phyloP scores from a whole-genome alignment of 345 rosid species.

The Lepidium africanum region DNA sequence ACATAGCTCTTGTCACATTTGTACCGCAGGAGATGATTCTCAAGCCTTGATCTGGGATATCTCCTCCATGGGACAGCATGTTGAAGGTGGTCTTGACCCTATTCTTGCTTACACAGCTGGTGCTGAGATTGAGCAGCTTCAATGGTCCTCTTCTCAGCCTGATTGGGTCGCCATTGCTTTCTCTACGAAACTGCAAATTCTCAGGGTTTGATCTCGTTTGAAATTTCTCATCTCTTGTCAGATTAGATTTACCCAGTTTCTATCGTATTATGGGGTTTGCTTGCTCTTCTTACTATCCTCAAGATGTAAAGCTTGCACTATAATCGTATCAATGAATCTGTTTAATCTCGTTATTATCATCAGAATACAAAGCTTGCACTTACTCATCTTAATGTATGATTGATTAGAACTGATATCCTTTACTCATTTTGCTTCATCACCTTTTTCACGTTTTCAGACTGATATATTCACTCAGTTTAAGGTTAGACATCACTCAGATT shows the following conservation, averaged over 20 bases:
- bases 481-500: neutral
- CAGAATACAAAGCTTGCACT: conserved; percentile 2
- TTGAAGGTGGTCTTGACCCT: conserved; percentile 92
- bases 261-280: neutral
- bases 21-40: conserved; percentile 94
- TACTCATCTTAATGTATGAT: neutral
- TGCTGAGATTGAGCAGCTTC: conserved; percentile 93
- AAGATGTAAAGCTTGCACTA: conserved; percentile 19
- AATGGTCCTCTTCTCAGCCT: conserved; percentile 97
- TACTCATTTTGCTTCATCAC: neutral
- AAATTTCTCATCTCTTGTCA: neutral
- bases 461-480: neutral
- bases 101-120: conserved; percentile 94
- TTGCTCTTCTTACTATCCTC: conserved; percentile 9
- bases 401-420: conserved; percentile 1
- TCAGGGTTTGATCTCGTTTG: conserved; percentile 55
- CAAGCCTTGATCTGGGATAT: conserved; percentile 98
- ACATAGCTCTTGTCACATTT: conserved; percentile 88
- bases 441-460: neutral
- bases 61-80: conserved; percentile 91
- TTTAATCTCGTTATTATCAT: neutral
- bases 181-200: conserved; percentile 90
- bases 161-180: conserved; percentile 99
- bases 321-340: conserved; percentile 11
- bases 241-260: neutral